Base-by-base conservation (phyloP, 2,329 filamentous ascomycete genomes). In the Gnomoniopsis smithogilvyi region DNA sequence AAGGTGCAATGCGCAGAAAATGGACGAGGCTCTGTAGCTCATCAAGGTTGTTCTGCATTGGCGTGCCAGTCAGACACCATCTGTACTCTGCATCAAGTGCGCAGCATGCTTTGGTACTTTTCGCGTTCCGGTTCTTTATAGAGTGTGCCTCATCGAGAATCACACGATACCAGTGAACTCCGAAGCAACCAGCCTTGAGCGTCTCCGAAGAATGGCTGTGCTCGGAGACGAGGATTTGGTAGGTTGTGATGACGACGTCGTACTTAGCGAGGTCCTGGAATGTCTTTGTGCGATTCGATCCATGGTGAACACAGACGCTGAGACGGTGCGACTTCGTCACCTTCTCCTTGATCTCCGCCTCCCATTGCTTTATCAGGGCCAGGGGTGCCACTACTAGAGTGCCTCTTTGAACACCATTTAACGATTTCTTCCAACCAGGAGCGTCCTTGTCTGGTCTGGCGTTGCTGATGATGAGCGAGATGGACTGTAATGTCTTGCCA, bases 11-110 rank as follows among this genome's bases (percentile, higher is more conserved):
- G 17, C 91, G 87, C 41, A 99, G 80, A 72, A 99, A 99, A 62
- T 88, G 91, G 71, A 99, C 91, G 56, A 99, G 77, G 65, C 92
- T 96, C 70, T 99, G 95, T 54, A 99, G 78, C 73, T 99, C 95
- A 65, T 99, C 95, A 6, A 99, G 83, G 67, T 96, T 98, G 75
- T 99, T 99, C 71, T 99, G 95, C 88, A 99, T 92, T 0, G 95
- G 95, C 1, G 95, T 99, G 55, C 95, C 95, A 0, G 93, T 96
- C 62, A 99, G 76, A 69, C 95, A 98, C 95, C 95, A 99, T 62
- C 95, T 84, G 68, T 96, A 98, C 71, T 95, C 89, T 21, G 91
- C 88, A 33, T 88, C 81, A 34, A 99, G 76, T 1, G 91, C 91
- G 70, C 88, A 99, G 65, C 91, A 95, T 1, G 95, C 93, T 71